These are phyloP conservation scores for Sugiyamaella floridensis DNA, from an alignment of 805 yeast genomes.

Conservation along the genomic window DNA sequence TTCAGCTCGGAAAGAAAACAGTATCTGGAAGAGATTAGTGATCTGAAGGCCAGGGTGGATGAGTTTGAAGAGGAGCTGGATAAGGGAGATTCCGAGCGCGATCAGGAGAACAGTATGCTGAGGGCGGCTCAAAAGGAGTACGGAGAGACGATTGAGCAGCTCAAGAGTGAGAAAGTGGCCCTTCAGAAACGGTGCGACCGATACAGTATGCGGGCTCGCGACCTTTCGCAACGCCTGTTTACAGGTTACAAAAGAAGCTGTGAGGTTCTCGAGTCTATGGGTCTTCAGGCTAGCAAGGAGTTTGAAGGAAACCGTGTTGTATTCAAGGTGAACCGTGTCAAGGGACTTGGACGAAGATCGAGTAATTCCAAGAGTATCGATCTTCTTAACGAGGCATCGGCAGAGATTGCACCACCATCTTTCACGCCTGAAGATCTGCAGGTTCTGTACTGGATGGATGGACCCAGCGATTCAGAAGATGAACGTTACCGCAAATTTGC, in stretches of 20 bases:
- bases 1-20: conserved; percentile 46
- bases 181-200: conserved; percentile 18
- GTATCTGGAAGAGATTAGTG: conserved; percentile 45
- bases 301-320: conserved; percentile 37
- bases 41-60: conserved; percentile 38
- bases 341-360: conserved; percentile 41
- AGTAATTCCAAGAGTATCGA: conserved; percentile 1
- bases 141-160: conserved; percentile 13
- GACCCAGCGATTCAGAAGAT: conserved; percentile 26
- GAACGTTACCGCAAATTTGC: conserved; percentile 21
- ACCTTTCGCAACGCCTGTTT: conserved; percentile 37
- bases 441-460: conserved; percentile 44
- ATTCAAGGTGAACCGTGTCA: conserved; percentile 53
- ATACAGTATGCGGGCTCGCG: conserved; percentile 35
- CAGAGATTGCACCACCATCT: not conserved
- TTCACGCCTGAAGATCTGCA: conserved; percentile 9
- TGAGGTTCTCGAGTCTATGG: conserved; percentile 63
- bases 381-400: not conserved
- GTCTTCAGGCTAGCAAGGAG: conserved; percentile 52
- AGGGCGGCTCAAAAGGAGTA: conserved; percentile 26
- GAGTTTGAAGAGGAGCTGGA: conserved; percentile 43
- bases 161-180: conserved; percentile 1
- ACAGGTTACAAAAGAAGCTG: conserved; percentile 38
- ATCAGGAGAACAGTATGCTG: conserved; percentile 33
- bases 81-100: conserved; percentile 23